phyloP scores from a whole-genome alignment of 1,284 basidiomycete species.

The Rhodotorula sp. region DNA sequence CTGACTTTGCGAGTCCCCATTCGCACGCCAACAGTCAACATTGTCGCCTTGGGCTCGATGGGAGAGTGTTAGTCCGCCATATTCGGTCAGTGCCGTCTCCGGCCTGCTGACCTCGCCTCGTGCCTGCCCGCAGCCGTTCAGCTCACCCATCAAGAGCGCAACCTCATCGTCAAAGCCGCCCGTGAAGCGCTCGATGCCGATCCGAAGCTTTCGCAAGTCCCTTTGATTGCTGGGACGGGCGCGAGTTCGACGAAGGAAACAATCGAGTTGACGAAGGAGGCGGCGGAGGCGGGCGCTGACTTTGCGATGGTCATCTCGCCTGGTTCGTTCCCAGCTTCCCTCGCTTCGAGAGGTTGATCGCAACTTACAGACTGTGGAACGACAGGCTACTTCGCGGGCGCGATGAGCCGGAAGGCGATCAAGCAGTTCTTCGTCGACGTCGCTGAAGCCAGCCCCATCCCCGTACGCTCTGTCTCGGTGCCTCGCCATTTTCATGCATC shows the following conservation, averaged over 20 bases:
- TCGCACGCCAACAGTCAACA: constrained; percentile 17
- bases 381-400: constrained; percentile 53
- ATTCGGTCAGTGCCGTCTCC: neutral
- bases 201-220: constrained; percentile 61
- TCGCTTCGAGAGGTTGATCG: too few species aligned
- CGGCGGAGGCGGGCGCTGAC: constrained; percentile 74
- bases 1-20: neutral
- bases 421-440: constrained; percentile 59
- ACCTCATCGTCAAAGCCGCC: constrained; percentile 63
- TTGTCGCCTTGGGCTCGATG: constrained; percentile 34
- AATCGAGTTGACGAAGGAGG: constrained; percentile 72
- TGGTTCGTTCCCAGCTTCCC: constrained; percentile 16
- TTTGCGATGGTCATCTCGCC: constrained; percentile 62
- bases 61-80: constrained; percentile 23
- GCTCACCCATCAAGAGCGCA: constrained; percentile 67
- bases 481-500: too few species aligned
- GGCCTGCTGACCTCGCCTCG: neutral
- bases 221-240: constrained; percentile 82
- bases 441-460: constrained; percentile 75
- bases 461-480: constrained; percentile 53
- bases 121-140: constrained; percentile 61
- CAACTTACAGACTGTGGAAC: neutral
- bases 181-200: constrained; percentile 71
- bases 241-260: constrained; percentile 75
- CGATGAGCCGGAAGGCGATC: constrained; percentile 52